Conservation (phyloP, 2,329 filamentous ascomycete genomes). For the Aspergillus ruber region DNA sequence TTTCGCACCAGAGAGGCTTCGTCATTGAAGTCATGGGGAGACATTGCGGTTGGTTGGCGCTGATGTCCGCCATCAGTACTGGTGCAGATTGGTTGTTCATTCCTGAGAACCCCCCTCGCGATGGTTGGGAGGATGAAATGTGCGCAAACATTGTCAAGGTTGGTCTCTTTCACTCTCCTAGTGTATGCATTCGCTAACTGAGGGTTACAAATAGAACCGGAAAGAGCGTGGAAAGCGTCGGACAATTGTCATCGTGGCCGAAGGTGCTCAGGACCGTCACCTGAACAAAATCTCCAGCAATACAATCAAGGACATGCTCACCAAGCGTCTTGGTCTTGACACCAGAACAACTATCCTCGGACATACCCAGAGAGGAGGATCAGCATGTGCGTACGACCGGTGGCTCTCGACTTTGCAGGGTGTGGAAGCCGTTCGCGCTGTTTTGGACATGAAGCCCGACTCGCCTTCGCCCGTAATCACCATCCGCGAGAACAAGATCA, state of each 20-base stretch:
- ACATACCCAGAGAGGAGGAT: slow-evolving; percentile 93
- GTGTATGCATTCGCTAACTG: background rate
- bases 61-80: slow-evolving; percentile 92
- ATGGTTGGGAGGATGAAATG: slow-evolving; percentile 89
- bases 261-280: slow-evolving; percentile 80
- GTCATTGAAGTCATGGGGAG: slow-evolving; percentile 98
- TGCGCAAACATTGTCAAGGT: slow-evolving; percentile 67
- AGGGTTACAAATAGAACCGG: slow-evolving; percentile 58
- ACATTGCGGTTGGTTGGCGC: slow-evolving; percentile 93
- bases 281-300: slow-evolving; percentile 75
- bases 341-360: slow-evolving; percentile 92
- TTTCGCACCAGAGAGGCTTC: slow-evolving; percentile 92
- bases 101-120: slow-evolving; percentile 80
- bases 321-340: slow-evolving; percentile 72
- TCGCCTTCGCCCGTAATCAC: slow-evolving; percentile 92
- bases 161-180: slow-evolving; percentile 13
- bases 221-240: slow-evolving; percentile 78
- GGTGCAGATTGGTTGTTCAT: slow-evolving; percentile 97
- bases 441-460: slow-evolving; percentile 80
- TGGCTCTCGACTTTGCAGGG: slow-evolving; percentile 90
- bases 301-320: slow-evolving; percentile 83
- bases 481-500: slow-evolving; percentile 96
- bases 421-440: slow-evolving; percentile 86
- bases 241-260: slow-evolving; percentile 95
- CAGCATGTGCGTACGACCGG: slow-evolving; percentile 87